Base-by-base conservation (phyloP, 129 eudicot genomes). In the Lactuca sativa region DNA sequence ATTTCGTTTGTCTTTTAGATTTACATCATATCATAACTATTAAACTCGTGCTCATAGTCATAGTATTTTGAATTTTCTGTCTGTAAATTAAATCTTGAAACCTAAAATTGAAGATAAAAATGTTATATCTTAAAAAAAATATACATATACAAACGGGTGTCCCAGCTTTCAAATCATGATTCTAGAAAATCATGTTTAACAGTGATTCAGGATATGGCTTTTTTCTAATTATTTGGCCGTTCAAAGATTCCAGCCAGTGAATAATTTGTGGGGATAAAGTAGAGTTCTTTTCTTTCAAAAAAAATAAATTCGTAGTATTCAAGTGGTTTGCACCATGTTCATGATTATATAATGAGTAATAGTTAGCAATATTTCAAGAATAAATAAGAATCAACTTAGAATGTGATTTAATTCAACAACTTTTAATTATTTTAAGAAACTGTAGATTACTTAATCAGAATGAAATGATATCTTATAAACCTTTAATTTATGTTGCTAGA, bases 221-320 rank as follows among this genome's bases (percentile, higher is more conserved):
- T 11, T 11, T 44, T n/a, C n/a, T 44, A 44, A 44, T 44, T 44
- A 57, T 41, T 41, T 11, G 31, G 53, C 33, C 47, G 70, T 43
- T 65, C 18, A 25, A 65, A 65, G 70, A 65, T 65, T 65, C 70
- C 25, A 65, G 41, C 38, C 54, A 40, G 33, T 25, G 53, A 63
- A 12, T 63, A 13, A 63, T 63, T 2, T 63, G 54, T 41, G 34
- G 54, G 67, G 68, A 17, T 41, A 41, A 63, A 16, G 68, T 63
- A 63, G 51, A 63, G 17, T 21, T 59, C 16, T 34, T 25, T 10
- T 44, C 52, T 44, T 59, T 59, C 9, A n/a, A 43, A 57, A 61
- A 18, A 18, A 18, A 18, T 18, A 18, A 18, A 18, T 44, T 11
- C 52, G 11, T 10, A 44, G 52, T 44, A 44, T 38, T 6, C 43